Evolutionary conservation across 2,329 filamentous ascomycete genomes (phyloP).

Genomic region (Pseudopithomyces chartarum): DNA sequence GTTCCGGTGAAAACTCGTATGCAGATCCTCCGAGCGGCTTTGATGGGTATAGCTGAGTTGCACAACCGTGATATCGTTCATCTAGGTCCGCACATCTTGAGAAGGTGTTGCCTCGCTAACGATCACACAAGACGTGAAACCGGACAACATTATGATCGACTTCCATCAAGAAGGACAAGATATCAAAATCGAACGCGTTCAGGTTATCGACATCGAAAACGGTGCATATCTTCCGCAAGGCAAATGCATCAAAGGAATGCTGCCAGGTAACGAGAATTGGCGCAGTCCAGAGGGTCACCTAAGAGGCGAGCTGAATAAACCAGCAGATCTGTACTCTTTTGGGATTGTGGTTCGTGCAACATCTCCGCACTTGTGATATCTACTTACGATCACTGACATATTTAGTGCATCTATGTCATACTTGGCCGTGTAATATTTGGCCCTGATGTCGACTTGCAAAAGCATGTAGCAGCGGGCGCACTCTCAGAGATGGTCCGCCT

Average conservation of each 20-base stretch:
- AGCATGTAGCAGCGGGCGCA: conserved; percentile 25
- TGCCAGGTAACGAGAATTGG: conserved; percentile 38
- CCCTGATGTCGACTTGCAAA: conserved; percentile 28
- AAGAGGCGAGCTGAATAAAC: conserved; percentile 32
- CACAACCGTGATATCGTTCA: conserved; percentile 32
- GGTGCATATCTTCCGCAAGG: conserved; percentile 42
- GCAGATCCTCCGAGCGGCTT: conserved; percentile 29
- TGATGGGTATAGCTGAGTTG: conserved; percentile 30
- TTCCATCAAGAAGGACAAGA: conserved; percentile 14
- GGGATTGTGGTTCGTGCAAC: conserved; percentile 28
- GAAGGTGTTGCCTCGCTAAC: conserved; percentile 8
- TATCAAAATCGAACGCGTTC: conserved; percentile 22
- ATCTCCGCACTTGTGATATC: background rate
- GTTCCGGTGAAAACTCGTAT: conserved; percentile 20
- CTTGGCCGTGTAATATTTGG: conserved; percentile 30
- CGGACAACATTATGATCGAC: conserved; percentile 36
- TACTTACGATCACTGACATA: conserved; percentile 11
- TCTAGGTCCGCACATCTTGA: conserved; percentile 19
- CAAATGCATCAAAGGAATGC: conserved; percentile 35
- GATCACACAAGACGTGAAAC: conserved; percentile 30
- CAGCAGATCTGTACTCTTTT: conserved; percentile 37
- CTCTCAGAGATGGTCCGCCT: conserved; percentile 29
- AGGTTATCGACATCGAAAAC: conserved; percentile 38
- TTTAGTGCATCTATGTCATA: conserved; percentile 32
- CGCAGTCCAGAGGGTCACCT: conserved; percentile 38